Evolutionary conservation across 116 monocot species (phyloP).

Genomic region (Cymodocea nodosa): DNA sequence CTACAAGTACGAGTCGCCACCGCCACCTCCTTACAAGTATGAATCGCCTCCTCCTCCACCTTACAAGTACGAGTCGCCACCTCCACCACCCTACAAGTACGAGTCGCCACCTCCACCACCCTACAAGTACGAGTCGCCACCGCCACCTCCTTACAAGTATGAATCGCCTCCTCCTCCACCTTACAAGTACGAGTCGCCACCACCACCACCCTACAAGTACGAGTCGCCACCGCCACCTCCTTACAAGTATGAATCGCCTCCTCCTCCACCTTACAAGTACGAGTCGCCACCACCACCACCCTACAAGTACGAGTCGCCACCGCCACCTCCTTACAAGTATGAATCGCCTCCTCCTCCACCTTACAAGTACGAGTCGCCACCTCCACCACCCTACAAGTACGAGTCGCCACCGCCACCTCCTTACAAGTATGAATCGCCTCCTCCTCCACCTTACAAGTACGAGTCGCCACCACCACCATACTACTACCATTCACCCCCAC

Average conservation of each 20-base stretch:
- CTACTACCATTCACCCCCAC: constrained; percentile 1
- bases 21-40: constrained; percentile 11
- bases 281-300: constrained; percentile 20
- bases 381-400: background rate
- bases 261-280: constrained; percentile 20
- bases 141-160: constrained; percentile 10
- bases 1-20: constrained; percentile 19
- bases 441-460: constrained; percentile 8
- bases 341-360: constrained; percentile 5
- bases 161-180: constrained; percentile 7
- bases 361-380: background rate
- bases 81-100: constrained; percentile 12
- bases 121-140: constrained; percentile 16
- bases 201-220: constrained; percentile 1
- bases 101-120: constrained; percentile 7
- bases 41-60: constrained; percentile 4
- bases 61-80: constrained; percentile 18
- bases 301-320: constrained; percentile 12
- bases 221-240: constrained; percentile 9
- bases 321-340: background rate
- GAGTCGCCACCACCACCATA: constrained; percentile 15
- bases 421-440: constrained; percentile 6
- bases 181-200: constrained; percentile 9
- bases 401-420: constrained; percentile 4
- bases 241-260: constrained; percentile 9